phyloP scores from a whole-genome alignment of 495 filamentous ascomycete species.

The Physcia stellaris region DNA sequence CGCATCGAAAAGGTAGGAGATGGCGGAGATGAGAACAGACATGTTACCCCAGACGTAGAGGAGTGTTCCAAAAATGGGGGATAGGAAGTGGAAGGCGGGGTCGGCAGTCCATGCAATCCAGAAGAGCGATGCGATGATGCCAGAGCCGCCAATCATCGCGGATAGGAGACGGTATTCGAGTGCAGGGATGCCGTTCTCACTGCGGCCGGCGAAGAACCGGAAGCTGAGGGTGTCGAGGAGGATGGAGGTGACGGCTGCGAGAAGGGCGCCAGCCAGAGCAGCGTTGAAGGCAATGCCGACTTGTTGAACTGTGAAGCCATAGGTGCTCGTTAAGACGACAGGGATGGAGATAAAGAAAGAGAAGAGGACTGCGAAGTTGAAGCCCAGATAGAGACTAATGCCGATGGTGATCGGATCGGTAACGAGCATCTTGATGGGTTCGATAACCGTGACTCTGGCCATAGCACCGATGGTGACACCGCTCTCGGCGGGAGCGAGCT shows the following conservation, averaged over 20 bases:
- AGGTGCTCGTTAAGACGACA: slow-evolving; percentile 20
- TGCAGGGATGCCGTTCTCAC: slow-evolving; percentile 18
- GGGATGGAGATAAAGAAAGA: slow-evolving; percentile 30
- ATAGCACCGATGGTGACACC: slow-evolving; percentile 20
- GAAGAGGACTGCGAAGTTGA: slow-evolving; percentile 24
- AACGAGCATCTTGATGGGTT: slow-evolving; percentile 22
- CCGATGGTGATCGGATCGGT: slow-evolving; percentile 26
- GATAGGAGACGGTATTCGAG: slow-evolving; percentile 40
- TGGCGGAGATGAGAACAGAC: slow-evolving; percentile 29
- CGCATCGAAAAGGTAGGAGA: slow-evolving; percentile 30
- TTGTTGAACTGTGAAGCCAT: slow-evolving; percentile 22
- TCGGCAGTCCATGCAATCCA: slow-evolving; percentile 24
- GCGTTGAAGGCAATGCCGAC: slow-evolving; percentile 31
- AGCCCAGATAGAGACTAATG: slow-evolving; percentile 16
- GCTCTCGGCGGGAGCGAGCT: slow-evolving; percentile 14
- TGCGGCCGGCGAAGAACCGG: slow-evolving; percentile 16
- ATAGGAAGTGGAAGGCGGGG: slow-evolving; percentile 9
- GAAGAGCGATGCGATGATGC: slow-evolving; percentile 27
- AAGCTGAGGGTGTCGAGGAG: slow-evolving; percentile 32
- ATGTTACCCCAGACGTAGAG: slow-evolving; percentile 51
- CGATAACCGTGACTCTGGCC: slow-evolving; percentile 22
- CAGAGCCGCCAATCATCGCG: slow-evolving; percentile 40
- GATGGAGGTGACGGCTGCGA: slow-evolving; percentile 29
- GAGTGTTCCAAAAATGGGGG: slow-evolving; percentile 28
- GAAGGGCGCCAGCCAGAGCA: slow-evolving; percentile 37